phyloP scores from a whole-genome alignment of 805 yeast genomes.

The Candida nonsorbophila region DNA sequence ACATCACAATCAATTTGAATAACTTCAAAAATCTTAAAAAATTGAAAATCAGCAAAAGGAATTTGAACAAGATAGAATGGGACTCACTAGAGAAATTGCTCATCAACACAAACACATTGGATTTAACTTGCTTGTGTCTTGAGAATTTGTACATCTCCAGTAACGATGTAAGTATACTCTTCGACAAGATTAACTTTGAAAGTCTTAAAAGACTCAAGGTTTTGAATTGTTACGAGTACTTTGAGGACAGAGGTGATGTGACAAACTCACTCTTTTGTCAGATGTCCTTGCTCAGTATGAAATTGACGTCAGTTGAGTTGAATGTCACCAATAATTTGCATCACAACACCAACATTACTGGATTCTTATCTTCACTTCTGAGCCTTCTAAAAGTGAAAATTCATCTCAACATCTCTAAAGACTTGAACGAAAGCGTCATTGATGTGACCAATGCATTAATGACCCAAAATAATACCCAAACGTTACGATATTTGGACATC shows the following conservation, averaged over 20 bases:
- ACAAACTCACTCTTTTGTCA: no score
- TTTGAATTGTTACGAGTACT: slow-evolving; percentile 7
- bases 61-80: slow-evolving; percentile 6
- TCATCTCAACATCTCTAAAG: no score
- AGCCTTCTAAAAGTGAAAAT: no score
- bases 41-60: slow-evolving; percentile 12
- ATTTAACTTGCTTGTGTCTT: slow-evolving; percentile 5
- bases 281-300: no score
- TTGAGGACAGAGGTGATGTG: no score
- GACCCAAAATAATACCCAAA: no score
- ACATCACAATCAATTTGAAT: slow-evolving; percentile 8
- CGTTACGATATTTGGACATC: no score
- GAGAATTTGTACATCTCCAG: slow-evolving; percentile 9
- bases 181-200: slow-evolving; percentile 4
- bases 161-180: slow-evolving; percentile 3
- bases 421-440: no score
- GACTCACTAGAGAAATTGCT: slow-evolving; percentile 7
- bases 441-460: no score
- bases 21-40: slow-evolving; percentile 8
- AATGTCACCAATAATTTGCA: slow-evolving; percentile 5
- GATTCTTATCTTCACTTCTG: no score
- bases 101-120: slow-evolving; percentile 3
- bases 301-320: no score
- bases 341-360: slow-evolving; percentile 3
- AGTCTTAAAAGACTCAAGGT: slow-evolving; percentile 4